phyloP scores from a whole-genome alignment of 2,329 filamentous ascomycete species.

The Fusarium hainanense region DNA sequence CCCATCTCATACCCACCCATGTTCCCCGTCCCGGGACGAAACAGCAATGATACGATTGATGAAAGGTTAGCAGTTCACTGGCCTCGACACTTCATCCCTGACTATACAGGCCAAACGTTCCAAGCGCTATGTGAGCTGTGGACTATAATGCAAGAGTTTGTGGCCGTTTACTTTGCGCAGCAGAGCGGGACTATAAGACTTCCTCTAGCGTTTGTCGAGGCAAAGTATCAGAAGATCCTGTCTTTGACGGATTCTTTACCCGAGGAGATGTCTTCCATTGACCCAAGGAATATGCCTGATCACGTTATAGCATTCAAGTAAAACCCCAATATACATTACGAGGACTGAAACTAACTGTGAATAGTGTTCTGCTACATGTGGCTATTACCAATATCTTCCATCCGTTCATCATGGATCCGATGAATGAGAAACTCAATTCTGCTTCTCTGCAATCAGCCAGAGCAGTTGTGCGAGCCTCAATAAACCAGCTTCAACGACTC shows the following conservation, averaged over 20 bases:
- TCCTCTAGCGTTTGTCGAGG: conserved; percentile 21
- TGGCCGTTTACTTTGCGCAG: conserved; percentile 27
- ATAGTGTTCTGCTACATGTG: conserved; percentile 9
- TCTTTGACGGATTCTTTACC: conserved; percentile 20
- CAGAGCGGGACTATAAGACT: not conserved
- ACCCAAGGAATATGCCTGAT: conserved; percentile 9
- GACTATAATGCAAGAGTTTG: conserved; percentile 35
- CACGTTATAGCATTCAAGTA: conserved; percentile 26
- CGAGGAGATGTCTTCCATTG: not conserved
- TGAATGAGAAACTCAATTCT: not conserved
- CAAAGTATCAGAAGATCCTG: conserved; percentile 24
- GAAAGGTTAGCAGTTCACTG: conserved; percentile 33
- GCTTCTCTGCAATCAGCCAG: not conserved
- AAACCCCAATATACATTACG: rapidly evolving
- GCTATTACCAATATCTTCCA: conserved; percentile 14
- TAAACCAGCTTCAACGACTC: conserved; percentile 19
- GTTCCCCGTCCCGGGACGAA: conserved; percentile 24
- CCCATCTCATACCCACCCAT: conserved; percentile 27
- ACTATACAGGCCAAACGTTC: conserved; percentile 33
- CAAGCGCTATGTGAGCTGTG: conserved; percentile 30
- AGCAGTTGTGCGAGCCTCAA: conserved; percentile 4
- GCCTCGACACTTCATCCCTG: conserved; percentile 22
- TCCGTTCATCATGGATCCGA: conserved; percentile 18
- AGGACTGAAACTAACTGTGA: not conserved
- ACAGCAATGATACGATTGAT: conserved; percentile 9